phyloP scores from a whole-genome alignment of 352 stramenopile genomes.

The Stramenopiles sp. region DNA sequence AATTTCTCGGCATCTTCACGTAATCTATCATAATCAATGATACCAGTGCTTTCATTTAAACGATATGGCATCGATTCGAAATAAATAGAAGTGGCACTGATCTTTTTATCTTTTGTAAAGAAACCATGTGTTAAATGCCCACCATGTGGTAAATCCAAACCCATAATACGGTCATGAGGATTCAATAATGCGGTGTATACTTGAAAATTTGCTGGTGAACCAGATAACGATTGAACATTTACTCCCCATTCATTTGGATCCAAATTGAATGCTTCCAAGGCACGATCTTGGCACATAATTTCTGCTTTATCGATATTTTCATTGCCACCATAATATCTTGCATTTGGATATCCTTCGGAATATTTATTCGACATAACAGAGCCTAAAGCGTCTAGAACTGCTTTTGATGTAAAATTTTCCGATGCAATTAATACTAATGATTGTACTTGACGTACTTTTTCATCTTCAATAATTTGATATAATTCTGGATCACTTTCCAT shows the following conservation, averaged over 20 bases:
- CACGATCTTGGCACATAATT: constrained; percentile 75
- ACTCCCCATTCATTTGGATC: constrained; percentile 82
- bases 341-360: constrained; percentile 82
- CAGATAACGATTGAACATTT: constrained; percentile 93
- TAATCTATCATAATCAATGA: constrained; percentile 92
- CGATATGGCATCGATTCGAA: constrained; percentile 96
- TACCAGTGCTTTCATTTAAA: constrained; percentile 72
- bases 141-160: constrained; percentile 88
- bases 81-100: constrained; percentile 98
- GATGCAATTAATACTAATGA: constrained; percentile 95
- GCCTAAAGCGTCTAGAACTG: constrained; percentile 94
- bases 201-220: constrained; percentile 93
- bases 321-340: constrained; percentile 94
- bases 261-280: constrained; percentile 77
- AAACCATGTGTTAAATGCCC: constrained; percentile 96
- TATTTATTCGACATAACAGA: constrained; percentile 99
- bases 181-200: constrained; percentile 91
- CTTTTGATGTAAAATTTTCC: constrained; percentile 97
- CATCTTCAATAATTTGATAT: constrained; percentile 93
- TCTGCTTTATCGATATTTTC: constrained; percentile 95
- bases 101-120: constrained; percentile 89
- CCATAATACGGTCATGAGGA: constrained; percentile 98
- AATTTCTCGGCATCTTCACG: constrained; percentile 77
- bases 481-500: constrained; percentile 86
- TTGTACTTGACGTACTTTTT: constrained; percentile 92